A percentile compares a stretch with the other conserved stretches of the same genome.
phyloP scores from a whole-genome alignment of 1,284 basidiomycete genomes.

The Peniophora sp. region DNA sequence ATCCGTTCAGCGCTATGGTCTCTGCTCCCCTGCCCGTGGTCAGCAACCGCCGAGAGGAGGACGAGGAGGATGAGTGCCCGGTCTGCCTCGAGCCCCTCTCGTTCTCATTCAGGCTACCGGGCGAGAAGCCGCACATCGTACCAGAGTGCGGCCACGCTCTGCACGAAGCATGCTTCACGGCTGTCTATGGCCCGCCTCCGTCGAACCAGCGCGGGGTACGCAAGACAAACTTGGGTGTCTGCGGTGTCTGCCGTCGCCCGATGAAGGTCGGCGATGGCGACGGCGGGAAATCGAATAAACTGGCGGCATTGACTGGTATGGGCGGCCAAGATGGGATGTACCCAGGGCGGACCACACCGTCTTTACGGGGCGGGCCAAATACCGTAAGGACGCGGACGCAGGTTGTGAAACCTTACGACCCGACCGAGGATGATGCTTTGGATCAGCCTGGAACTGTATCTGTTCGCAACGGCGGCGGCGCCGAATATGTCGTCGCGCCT shows the following conservation, averaged over 20 bases:
- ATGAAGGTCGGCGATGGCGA: constrained; percentile 90
- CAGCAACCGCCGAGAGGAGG: constrained; percentile 49
- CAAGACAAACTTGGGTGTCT: constrained; percentile 84
- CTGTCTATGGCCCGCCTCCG: constrained; percentile 87
- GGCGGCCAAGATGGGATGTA: constrained; percentile 48
- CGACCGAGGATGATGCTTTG: constrained; percentile 65
- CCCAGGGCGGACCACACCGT: constrained; percentile 60
- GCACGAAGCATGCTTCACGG: constrained; percentile 93
- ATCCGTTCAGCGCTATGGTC: constrained; percentile 48
- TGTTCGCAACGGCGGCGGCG: constrained; percentile 81
- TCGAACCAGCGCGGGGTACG: constrained; percentile 45
- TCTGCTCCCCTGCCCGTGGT: constrained; percentile 61
- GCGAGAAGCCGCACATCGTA: constrained; percentile 95
- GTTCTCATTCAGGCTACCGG: constrained; percentile 80
- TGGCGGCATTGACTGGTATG: constrained; percentile 85
- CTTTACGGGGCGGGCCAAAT: constrained; percentile 20
- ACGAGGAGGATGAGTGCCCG: constrained; percentile 82
- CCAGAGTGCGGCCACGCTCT: constrained; percentile 97
- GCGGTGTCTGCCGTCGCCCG: constrained; percentile 90
- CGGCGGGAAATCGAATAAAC: constrained; percentile 78
- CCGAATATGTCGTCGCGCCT: constrained; percentile 87
- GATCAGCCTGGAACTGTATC: constrained; percentile 70
- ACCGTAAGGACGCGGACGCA: constrained; percentile 23
- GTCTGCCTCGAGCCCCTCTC: constrained; percentile 87
- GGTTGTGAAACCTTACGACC: constrained; percentile 39